Base-by-base conservation (phyloP, 805 yeast genomes). In the Saccharomyces kudriavzevii region DNA sequence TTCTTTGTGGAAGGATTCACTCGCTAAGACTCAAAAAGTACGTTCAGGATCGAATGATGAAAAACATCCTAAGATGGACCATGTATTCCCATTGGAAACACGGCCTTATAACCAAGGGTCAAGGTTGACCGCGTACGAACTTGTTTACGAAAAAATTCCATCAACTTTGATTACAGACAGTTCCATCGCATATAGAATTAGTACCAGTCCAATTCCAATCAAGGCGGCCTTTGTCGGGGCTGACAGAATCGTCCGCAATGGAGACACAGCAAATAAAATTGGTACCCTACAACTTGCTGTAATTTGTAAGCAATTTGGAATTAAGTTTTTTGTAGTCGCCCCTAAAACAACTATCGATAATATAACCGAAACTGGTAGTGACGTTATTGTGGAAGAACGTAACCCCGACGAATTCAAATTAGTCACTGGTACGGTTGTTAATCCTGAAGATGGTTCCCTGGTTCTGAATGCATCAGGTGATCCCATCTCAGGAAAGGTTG, bases 41-140 rank as follows among this genome's bases (percentile, higher is more conserved):
- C 60, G 59, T 27, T 56, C 60, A 24, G 25, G n/a, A 27, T 8
- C 20, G 14, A 22, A 28, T 2, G 4, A 13, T 20, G 22, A 31
- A 8, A 45, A 52, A 11, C 28, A 30, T n/a, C 11, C 48, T 8
- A 77, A 75, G 64, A 71, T 92, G 58, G 76, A 80, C 9, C 89
- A 83, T 49, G 94, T 85, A 0, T 94, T 83, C 61, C 92, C 96
- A 5, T 77, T 92, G 63, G 99, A 92, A 67, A 92, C 99, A 0
- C 79, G 99, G 61, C 99, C 99, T 1, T 94, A 92, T 67, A 90
- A 92, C 68, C 98, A 92, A 73, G 99, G 99, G 9, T 89, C 97
- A 0, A 80, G 96, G 59, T 75, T 92, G 54, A 92, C 98, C 0
- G 91, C 97, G 0, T 92, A 83, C 70, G 99, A 92, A 68, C 77